A percentile compares a stretch with the other conserved stretches of the same genome.
Conservation (phyloP, 352 stramenopile species). For the Halophytophthora polymorphica region DNA sequence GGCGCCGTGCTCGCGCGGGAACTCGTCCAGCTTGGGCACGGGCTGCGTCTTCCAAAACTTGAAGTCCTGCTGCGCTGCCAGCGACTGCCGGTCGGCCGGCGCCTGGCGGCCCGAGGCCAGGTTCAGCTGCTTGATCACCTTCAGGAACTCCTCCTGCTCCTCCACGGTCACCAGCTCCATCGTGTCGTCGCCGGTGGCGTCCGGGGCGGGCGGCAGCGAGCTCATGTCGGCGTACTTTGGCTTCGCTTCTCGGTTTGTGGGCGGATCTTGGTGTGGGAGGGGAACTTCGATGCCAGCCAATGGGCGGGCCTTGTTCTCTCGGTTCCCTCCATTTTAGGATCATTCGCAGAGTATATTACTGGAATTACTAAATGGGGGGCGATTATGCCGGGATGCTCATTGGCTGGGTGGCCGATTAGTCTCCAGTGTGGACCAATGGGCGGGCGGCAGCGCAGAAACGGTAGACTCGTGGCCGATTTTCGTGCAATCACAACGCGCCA, state of each 20-base stretch:
- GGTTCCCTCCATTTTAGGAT: too few species aligned
- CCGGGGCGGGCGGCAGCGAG: conserved; percentile 5
- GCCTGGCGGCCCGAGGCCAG: conserved; percentile 22
- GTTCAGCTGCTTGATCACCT: conserved; percentile 66
- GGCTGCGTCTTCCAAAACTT: conserved; percentile 95
- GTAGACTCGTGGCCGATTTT: too few species aligned
- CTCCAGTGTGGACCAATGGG: too few species aligned
- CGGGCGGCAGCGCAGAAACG: too few species aligned
- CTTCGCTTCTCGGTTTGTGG: too few species aligned
- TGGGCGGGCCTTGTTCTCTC: too few species aligned
- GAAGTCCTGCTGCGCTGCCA: conserved; percentile 57
- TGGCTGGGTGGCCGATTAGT: too few species aligned
- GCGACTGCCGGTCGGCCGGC: conserved; percentile 11
- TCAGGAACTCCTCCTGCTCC: conserved; percentile 72
- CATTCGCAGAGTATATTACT: too few species aligned
- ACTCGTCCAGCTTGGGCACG: conserved; percentile 69
- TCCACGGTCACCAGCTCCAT: conserved; percentile 54
- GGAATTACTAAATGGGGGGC: too few species aligned
- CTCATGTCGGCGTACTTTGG: conserved; percentile 9
- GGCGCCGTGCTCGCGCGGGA: conserved; percentile 79
- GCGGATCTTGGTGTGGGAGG: conserved; percentile 8
- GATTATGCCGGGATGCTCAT: too few species aligned
- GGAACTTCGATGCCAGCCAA: too few species aligned
- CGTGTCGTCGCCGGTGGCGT: conserved; percentile 17
- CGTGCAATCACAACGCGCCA: too few species aligned